phyloP scores from a whole-genome alignment of 352 stramenopile genomes.

The Phytophthora hibernalis region DNA sequence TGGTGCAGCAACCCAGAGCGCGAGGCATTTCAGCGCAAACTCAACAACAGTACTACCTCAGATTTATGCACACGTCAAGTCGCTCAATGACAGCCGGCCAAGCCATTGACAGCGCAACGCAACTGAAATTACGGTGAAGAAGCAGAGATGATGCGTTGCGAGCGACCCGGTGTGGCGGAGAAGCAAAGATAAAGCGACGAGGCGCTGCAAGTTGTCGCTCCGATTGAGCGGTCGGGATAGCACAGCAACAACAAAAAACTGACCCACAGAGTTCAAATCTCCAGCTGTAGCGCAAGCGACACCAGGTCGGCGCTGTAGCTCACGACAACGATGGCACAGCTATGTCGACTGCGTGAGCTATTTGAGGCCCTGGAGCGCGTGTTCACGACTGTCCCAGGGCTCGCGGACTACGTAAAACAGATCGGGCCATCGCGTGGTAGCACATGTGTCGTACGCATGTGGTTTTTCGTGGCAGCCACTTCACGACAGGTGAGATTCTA shows the following conservation, averaged over 20 bases:
- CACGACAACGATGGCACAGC: neutral
- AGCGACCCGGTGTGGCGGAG: neutral
- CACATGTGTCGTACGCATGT: neutral
- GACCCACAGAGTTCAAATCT: neutral
- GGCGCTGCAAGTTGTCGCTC: neutral
- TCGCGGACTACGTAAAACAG: neutral
- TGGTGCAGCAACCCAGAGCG: slow-evolving; percentile 39
- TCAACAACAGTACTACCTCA: no score
- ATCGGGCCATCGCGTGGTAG: neutral
- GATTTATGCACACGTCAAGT: no score
- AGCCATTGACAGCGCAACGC: no score
- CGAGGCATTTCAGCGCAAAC: slow-evolving; percentile 19
- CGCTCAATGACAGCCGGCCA: no score
- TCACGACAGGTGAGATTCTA: neutral
- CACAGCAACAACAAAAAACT: neutral
- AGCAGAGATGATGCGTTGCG: neutral
- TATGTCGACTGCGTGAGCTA: neutral
- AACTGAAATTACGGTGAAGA: no score
- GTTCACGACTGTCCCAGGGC: slow-evolving; percentile 2
- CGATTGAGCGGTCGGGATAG: neutral
- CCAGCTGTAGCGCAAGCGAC: neutral
- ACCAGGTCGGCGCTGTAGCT: neutral
- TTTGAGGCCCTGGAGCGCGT: slow-evolving; percentile 4
- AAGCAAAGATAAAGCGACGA: neutral
- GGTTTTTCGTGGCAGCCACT: slow-evolving; percentile 2